Evolutionary conservation across 306 rosid species (phyloP).

Genomic region (Abrus pulchellus): DNA sequence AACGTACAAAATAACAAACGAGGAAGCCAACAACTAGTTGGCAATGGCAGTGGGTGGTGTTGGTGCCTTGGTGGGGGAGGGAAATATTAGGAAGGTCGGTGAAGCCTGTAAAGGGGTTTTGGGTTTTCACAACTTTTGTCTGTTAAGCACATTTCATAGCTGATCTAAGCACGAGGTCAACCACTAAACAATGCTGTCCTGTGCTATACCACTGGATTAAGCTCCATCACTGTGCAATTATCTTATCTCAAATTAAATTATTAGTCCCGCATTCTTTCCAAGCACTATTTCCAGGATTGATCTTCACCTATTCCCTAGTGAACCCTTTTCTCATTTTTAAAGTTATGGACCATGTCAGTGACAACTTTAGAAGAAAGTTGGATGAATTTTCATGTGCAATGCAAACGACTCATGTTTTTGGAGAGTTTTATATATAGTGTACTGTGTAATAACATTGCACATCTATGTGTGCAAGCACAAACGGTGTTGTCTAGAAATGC

Average conservation of each 20-base stretch:
- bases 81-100: slow-evolving; percentile 42
- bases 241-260: slow-evolving; percentile 3
- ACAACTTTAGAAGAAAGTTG: slow-evolving; percentile 43
- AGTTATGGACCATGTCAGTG: slow-evolving; percentile 22
- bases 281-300: slow-evolving; percentile 56
- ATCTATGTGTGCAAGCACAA: neutral
- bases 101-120: slow-evolving; percentile 47
- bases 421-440: slow-evolving; percentile 2
- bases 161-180: slow-evolving; percentile 73
- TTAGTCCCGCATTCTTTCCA: slow-evolving; percentile 10
- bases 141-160: slow-evolving; percentile 57
- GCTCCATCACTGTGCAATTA: slow-evolving; percentile 19
- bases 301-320: slow-evolving; percentile 37
- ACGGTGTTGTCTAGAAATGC: neutral
- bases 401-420: neutral
- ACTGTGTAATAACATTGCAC: neutral
- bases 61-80: slow-evolving; percentile 42
- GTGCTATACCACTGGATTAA: slow-evolving; percentile 35
- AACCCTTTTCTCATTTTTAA: slow-evolving; percentile 17
- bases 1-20: slow-evolving; percentile 60
- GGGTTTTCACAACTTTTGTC: slow-evolving; percentile 44
- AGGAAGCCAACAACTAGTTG: slow-evolving; percentile 51
- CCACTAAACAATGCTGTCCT: slow-evolving; percentile 63
- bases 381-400: slow-evolving; percentile 37
- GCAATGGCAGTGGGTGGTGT: slow-evolving; percentile 53